Conservation (phyloP, 2,329 filamentous ascomycete species). For the Botrytis byssoidea region DNA sequence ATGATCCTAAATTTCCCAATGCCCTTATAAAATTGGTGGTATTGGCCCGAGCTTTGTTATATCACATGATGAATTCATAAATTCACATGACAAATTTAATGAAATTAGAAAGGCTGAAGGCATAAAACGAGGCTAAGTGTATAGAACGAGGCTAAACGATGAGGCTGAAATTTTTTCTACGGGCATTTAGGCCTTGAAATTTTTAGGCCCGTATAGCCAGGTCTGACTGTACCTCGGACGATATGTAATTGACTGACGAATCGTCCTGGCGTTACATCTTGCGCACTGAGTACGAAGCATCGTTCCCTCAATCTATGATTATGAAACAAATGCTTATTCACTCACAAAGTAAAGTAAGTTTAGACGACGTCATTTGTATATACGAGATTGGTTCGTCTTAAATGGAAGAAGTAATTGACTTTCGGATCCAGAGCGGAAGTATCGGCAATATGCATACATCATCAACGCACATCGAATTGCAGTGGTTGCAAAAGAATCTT, state of each 20-base stretch:
- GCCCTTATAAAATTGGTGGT: too few relatives aligned
- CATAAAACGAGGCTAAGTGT: too few relatives aligned
- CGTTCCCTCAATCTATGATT: neutral
- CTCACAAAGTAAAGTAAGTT: neutral
- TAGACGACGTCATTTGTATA: neutral
- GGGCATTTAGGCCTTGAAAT: too few relatives aligned
- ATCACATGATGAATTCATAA: too few relatives aligned
- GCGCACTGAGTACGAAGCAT: neutral
- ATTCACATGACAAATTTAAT: too few relatives aligned
- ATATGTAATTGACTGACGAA: neutral
- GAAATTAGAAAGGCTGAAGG: too few relatives aligned
- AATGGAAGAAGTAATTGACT: neutral
- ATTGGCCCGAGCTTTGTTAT: accelerated
- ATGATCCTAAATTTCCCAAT: too few relatives aligned
- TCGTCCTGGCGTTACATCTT: too few relatives aligned
- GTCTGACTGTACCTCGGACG: neutral
- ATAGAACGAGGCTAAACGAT: too few relatives aligned
- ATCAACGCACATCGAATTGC: neutral
- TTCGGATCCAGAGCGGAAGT: neutral
- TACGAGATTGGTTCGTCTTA: neutral
- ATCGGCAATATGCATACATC: neutral
- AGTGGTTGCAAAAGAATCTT: neutral
- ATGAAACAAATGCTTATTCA: neutral
- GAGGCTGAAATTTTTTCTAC: too few relatives aligned
- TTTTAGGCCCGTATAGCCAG: too few relatives aligned